These are phyloP conservation scores for Magnusiomyces sp. DNA, from an alignment of 1,139 yeast species.

Conservation along the genomic window DNA sequence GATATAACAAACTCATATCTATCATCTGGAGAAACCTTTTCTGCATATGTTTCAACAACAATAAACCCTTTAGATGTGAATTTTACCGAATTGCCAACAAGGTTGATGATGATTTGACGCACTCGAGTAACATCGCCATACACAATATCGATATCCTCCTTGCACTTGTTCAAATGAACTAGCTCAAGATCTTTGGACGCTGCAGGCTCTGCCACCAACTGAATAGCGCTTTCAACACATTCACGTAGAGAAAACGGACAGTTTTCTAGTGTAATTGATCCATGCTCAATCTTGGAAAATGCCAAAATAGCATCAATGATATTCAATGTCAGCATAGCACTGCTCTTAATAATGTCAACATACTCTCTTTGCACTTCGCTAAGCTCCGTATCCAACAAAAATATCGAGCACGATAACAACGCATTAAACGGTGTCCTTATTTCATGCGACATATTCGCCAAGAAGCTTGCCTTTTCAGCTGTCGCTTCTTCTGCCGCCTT, in stretches of 20 bases:
- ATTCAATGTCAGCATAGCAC: conserved; percentile 46
- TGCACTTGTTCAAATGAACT: conserved; percentile 41
- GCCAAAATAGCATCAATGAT: conserved; percentile 52
- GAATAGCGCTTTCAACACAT: conserved; percentile 46
- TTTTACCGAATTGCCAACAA: conserved; percentile 51
- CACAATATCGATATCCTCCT: conserved; percentile 35
- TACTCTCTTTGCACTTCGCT: conserved; percentile 44
- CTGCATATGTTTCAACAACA: conserved; percentile 36
- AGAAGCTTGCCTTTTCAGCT: conserved; percentile 48
- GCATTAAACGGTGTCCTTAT: conserved; percentile 54
- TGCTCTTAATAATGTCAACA: conserved; percentile 46
- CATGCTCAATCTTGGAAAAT: conserved; percentile 50
- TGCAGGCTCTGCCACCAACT: conserved; percentile 47
- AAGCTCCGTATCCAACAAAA: conserved; percentile 43
- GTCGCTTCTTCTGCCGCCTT: conserved; percentile 53
- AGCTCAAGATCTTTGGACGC: conserved; percentile 41
- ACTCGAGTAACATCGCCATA: conserved; percentile 47
- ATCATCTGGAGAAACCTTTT: conserved; percentile 29
- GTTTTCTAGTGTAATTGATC: conserved; percentile 41
- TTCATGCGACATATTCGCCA: conserved; percentile 51
- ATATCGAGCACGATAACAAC: conserved; percentile 46
- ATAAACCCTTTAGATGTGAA: conserved; percentile 45
- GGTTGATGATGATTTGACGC: conserved; percentile 46
- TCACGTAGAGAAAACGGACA: conserved; percentile 45
- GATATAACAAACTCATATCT: conserved; percentile 39